Evolutionary conservation across 331 rosid species (phyloP).

Genomic region (Prunus yedoensis): DNA sequence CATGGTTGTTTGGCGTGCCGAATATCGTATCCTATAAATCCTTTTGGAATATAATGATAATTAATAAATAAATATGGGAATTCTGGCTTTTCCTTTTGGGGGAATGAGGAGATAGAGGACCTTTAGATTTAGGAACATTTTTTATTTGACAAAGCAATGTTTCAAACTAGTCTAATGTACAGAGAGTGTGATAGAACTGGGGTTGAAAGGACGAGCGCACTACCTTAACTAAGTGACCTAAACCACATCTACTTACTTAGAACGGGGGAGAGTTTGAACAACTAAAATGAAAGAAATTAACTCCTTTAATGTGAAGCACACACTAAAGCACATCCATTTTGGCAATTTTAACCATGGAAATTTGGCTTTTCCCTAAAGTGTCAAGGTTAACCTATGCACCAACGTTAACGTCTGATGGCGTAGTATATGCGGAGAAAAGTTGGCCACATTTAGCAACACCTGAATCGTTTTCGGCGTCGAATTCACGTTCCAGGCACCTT

Average conservation of each 20-base stretch:
- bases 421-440: neutral
- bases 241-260: no score
- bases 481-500: constrained; percentile 33
- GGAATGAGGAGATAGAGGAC: no score
- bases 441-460: constrained; percentile 8
- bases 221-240: no score
- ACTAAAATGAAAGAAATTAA: no score
- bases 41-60: neutral
- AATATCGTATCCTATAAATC: neutral
- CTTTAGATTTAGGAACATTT: no score
- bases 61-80: neutral
- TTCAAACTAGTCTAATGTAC: no score
- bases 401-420: constrained; percentile 1
- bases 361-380: neutral
- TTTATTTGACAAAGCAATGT: no score
- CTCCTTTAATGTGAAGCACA: neutral
- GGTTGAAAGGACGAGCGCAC: no score
- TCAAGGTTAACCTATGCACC: neutral
- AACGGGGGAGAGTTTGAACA: no score
- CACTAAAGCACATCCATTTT: neutral
- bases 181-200: no score
- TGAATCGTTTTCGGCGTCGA: constrained; percentile 15
- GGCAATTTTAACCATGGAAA: neutral
- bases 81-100: no score
- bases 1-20: neutral